Evolutionary conservation across 2,329 filamentous ascomycete genomes (phyloP), one percentile per base, ranked within the genome.

Genomic region (Thielaviopsis populi): DNA sequence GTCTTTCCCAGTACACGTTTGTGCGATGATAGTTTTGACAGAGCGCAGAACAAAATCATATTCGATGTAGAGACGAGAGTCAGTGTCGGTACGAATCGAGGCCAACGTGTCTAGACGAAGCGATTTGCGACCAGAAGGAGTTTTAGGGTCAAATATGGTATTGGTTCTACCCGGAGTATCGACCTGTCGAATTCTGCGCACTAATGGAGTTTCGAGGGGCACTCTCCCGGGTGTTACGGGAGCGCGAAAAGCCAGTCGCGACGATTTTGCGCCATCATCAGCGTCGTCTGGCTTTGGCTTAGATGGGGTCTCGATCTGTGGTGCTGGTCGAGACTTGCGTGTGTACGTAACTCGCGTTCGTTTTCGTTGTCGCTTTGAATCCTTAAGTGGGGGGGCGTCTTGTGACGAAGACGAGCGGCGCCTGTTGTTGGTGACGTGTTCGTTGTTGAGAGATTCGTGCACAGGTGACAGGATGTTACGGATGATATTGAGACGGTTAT

Each of bases 171-270:
- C n/a, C 1, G 66, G 59, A 22, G 63, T 63, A 15, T 63, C 59
- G 40, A 58, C 61, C 43, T 68, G 68, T 37, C 68, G 68, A n/a
- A 74, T 69, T 60, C 68, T 70, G 37, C 68, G 70, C 59, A 70
- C 68, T 17, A 70, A 59, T 1, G 73, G 71, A 7, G 71, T 73
- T 11, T 70, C 59, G 27, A 74, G 70, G 42, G 70, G 68, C 54
- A 72, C 67, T 17, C 68, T 67, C 5, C 64, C 64, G 11, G 64
- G 64, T 30, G 64, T 66, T 41, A 46, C 42, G 24, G 64, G 64
- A 24, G 61, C 61, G 37, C 54, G 61, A 56, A 63, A 66, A 11
- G 40, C 48, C 13, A 66, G 15, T 41, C 58, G 56, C 1, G 30
- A 33, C 8, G 59, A 22, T 30, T 46, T 48, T 30, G 59, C 3